Evolutionary conservation across 768 basidiomycete genomes (phyloP), one percentile per base, ranked within the genome.

Genomic region (Butyriboletus loyo): DNA sequence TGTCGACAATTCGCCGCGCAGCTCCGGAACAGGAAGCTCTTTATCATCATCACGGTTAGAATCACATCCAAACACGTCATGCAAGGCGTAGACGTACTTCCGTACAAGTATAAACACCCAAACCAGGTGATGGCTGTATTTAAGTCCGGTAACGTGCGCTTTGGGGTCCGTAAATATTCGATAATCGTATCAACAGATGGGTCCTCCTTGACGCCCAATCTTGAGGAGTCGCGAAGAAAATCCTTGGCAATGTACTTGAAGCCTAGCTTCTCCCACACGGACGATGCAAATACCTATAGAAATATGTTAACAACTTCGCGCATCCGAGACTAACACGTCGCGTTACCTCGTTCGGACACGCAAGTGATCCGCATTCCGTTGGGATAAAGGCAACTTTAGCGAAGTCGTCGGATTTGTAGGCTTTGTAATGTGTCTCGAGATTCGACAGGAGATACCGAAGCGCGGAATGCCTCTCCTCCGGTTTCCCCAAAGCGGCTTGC

Each of bases 361-460:
- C 54, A 42, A 52, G 54, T 2, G 39, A 34, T 9, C 36, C 49
- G 3, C 11, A 0, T 30, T 61, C 35, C 7, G 59, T 60, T 11
- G 58, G 58, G 17, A 59, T 59, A 17, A 60, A 59, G n/a, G 53
- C 42, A 14, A 46, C 8, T 11, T 52, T 4, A 1, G 46, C 42
- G 10, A 60, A n/a, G n/a, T n/a, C 4, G 0, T 57, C 50, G 2
- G 54, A 25, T 35, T 52, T 51, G 47, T 61, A 61, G 32, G n/a
- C 40, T 28, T n/a, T 15, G 43, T 60, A 61, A n/a, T 0, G 46
- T 27, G 39, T 36, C 7, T 46, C 54, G 6, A 60, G 43, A 43
- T 60, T 46, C 13, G 17, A 42, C 32, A 61, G 36, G 46, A 61
- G 44, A 37, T 56, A 52, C 21, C 15, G 50, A 25, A 57, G 58